phyloP scores from a whole-genome alignment of 768 basidiomycete genomes.

The Boletus sensibilis region DNA sequence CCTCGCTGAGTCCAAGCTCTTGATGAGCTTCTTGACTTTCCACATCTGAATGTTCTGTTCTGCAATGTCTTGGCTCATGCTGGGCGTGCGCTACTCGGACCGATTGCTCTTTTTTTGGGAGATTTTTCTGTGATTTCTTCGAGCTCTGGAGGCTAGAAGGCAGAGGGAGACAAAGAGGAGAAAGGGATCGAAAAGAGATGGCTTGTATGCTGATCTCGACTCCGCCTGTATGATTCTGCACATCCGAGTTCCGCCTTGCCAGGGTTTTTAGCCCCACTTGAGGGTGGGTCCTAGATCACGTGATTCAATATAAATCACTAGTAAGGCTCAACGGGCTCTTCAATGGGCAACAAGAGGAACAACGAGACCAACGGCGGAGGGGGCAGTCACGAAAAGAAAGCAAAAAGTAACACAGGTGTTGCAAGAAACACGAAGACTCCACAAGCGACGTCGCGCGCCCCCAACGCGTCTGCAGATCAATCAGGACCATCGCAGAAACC shows the following conservation, averaged over 20 bases:
- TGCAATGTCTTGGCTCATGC: conserved; percentile 79
- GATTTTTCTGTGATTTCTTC: conserved; percentile 9
- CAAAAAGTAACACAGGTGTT: conserved; percentile 10
- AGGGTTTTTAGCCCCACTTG: conserved; percentile 7
- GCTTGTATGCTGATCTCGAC: conserved; percentile 1
- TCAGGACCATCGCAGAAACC: conserved; percentile 3
- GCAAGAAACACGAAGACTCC: background rate
- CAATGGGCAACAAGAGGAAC: conserved; percentile 28
- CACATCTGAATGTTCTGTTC: conserved; percentile 97
- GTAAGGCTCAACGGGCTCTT: background rate
- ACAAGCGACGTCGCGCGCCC: background rate
- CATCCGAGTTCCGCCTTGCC: conserved; percentile 16
- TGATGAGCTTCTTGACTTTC: conserved; percentile 99
- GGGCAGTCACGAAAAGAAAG: conserved; percentile 11
- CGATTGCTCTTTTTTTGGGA: conserved; percentile 8
- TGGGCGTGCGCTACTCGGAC: conserved; percentile 35
- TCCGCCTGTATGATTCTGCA: background rate
- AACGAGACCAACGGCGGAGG: conserved; percentile 5
- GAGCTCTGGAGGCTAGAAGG: conserved; percentile 20
- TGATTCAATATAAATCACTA: background rate
- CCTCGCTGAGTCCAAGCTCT: conserved; percentile 87
- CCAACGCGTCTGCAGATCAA: conserved; percentile 1
- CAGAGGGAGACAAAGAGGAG: conserved; percentile 20
- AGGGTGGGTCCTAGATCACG: conserved; percentile 25
- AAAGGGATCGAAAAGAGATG: background rate